Conservation (phyloP, 441 rosid species). For the Rhodomyrtus psidioides region DNA sequence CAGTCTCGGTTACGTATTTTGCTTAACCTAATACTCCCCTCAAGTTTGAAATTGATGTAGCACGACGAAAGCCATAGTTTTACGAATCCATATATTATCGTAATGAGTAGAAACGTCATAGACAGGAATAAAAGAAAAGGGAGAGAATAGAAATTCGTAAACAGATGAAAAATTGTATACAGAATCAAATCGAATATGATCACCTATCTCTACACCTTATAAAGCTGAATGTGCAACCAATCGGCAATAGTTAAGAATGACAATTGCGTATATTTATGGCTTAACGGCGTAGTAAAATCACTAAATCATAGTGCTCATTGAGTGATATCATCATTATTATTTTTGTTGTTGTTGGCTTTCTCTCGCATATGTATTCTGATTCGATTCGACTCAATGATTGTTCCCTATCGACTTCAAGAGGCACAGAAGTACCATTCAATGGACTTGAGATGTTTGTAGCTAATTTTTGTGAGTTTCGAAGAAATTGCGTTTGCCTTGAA, state of each 20-base stretch:
- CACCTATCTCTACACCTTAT: neutral
- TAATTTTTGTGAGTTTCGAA: too few relatives aligned
- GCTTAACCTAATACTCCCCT: neutral
- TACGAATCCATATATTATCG: neutral
- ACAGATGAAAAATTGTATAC: neutral
- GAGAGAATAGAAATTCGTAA: neutral
- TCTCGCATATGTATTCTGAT: too few relatives aligned
- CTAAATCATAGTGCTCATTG: too few relatives aligned
- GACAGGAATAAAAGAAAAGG: neutral
- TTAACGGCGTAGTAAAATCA: too few relatives aligned
- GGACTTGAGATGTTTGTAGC: too few relatives aligned
- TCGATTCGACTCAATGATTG: too few relatives aligned
- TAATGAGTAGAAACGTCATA: too few relatives aligned
- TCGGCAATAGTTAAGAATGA: too few relatives aligned
- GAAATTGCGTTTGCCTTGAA: too few relatives aligned
- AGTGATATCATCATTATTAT: too few relatives aligned
- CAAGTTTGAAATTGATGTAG: neutral
- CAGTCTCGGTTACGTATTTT: neutral
- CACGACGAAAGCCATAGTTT: neutral
- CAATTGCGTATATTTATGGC: neutral
- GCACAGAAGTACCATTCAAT: too few relatives aligned
- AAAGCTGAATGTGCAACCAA: neutral
- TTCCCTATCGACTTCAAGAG: too few relatives aligned
- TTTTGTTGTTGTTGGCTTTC: neutral
- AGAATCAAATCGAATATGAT: neutral